phyloP scores from a whole-genome alignment of 257 asterid species.

The Anisodus tanguticus region DNA sequence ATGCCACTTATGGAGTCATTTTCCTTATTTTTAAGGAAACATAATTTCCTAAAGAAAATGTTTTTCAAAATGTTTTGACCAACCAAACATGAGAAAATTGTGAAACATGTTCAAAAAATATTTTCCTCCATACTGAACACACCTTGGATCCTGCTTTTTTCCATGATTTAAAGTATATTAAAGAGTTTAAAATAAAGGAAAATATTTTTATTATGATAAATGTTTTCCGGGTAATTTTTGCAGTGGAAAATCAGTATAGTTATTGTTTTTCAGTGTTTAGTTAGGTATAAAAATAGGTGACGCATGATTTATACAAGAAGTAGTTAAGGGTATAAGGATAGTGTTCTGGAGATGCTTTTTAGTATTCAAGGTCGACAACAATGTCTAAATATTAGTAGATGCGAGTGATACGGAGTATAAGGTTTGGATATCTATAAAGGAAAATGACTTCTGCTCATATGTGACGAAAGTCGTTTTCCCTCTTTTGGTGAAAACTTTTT shows the following conservation, averaged over 20 bases:
- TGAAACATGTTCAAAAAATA: no score
- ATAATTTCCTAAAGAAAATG: no score
- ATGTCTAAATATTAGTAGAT: background rate
- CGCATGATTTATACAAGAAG: background rate
- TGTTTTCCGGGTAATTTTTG: background rate
- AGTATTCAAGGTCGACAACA: background rate
- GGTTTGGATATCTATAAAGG: background rate
- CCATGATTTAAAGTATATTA: background rate
- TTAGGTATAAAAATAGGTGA: slow-evolving; percentile 8
- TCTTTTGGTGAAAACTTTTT: background rate
- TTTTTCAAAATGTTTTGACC: no score
- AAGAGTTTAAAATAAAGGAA: background rate
- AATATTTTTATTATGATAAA: background rate
- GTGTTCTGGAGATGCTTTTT: background rate
- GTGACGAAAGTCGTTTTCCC: background rate
- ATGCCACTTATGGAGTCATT: no score
- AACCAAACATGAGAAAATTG: no score
- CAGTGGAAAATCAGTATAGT: background rate
- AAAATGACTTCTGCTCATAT: background rate
- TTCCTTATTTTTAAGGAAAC: no score
- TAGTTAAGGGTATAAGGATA: background rate
- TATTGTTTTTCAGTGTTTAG: background rate
- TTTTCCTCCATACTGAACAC: no score
- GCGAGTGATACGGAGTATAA: background rate
- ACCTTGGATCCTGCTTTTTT: background rate